phyloP scores from a whole-genome alignment of 2,329 filamentous ascomycete species.

The Diaporthe longicolla region DNA sequence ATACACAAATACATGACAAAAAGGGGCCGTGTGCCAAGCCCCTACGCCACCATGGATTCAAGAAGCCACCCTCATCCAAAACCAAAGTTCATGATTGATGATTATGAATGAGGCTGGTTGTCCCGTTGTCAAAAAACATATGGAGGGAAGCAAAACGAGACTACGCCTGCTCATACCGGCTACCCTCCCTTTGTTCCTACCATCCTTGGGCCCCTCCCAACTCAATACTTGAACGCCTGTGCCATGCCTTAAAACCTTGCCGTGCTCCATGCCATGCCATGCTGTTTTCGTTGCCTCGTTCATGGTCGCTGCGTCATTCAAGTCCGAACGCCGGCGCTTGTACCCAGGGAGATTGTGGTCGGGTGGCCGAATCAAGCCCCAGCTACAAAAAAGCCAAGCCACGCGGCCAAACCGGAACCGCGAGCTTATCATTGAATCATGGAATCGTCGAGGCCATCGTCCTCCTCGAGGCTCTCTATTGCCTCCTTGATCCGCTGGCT shows the following conservation, averaged over 20 bases:
- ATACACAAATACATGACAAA: conserved; percentile 45
- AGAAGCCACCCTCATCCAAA: neutral
- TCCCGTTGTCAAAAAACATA: conserved; percentile 15
- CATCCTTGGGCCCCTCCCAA: conserved; percentile 11
- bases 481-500: conserved; percentile 96
- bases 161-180: conserved; percentile 19
- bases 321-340: neutral
- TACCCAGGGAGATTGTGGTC: neutral
- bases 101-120: conserved; percentile 12
- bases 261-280: conserved; percentile 38
- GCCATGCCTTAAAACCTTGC: conserved; percentile 34
- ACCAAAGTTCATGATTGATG: neutral
- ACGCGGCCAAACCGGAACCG: neutral
- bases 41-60: conserved; percentile 12
- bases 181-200: neutral
- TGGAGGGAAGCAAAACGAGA: neutral
- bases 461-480: conserved; percentile 91
- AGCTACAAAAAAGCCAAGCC: neutral
- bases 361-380: neutral
- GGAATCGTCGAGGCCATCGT: conserved; percentile 78
- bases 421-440: conserved; percentile 67
- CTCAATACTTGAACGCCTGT: conserved; percentile 33
- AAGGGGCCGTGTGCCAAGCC: neutral
- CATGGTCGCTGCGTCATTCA: neutral
- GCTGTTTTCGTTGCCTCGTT: conserved; percentile 24